Percentiles rank a stretch among this genome's conserved stretches.
Conservation (phyloP, 2,329 filamentous ascomycete species). For the Neopestalotiopsis rosae region DNA sequence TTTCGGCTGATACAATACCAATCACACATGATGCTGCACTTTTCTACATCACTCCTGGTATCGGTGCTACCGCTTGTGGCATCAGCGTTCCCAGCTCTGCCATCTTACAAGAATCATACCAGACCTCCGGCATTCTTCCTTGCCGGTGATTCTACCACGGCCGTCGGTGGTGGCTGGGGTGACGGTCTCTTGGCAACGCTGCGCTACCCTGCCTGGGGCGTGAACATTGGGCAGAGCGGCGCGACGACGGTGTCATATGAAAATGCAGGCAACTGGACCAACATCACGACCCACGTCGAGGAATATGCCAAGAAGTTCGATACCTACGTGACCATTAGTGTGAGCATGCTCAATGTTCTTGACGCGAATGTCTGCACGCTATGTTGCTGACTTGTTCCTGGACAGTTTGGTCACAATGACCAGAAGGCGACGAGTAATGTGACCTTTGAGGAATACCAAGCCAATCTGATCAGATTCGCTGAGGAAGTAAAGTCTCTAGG, state of each 20-base stretch:
- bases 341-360: slow-evolving; percentile 24
- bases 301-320: slow-evolving; percentile 43
- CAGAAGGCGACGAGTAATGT: slow-evolving; percentile 56
- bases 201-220: slow-evolving; percentile 50
- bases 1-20: background rate
- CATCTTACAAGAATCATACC: background rate
- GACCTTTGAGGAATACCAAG: slow-evolving; percentile 50
- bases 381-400: background rate
- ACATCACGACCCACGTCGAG: slow-evolving; percentile 48
- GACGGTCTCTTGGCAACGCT: slow-evolving; percentile 61
- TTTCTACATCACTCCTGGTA: background rate
- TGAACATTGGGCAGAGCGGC: slow-evolving; percentile 62
- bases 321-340: slow-evolving; percentile 61
- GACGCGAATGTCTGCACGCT: background rate
- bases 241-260: slow-evolving; percentile 62
- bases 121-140: slow-evolving; percentile 50
- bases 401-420: slow-evolving; percentile 67
- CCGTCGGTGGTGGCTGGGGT: slow-evolving; percentile 59
- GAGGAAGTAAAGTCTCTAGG: slow-evolving; percentile 47
- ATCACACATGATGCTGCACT: background rate
- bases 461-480: slow-evolving; percentile 54
- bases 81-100: background rate
- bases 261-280: slow-evolving; percentile 56
- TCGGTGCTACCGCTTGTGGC: background rate
- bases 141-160: slow-evolving; percentile 57